Evolutionary conservation across 2,329 filamentous ascomycete genomes (phyloP), one percentile per base, ranked within the genome.

Genomic region (Aureobasidium sp.): DNA sequence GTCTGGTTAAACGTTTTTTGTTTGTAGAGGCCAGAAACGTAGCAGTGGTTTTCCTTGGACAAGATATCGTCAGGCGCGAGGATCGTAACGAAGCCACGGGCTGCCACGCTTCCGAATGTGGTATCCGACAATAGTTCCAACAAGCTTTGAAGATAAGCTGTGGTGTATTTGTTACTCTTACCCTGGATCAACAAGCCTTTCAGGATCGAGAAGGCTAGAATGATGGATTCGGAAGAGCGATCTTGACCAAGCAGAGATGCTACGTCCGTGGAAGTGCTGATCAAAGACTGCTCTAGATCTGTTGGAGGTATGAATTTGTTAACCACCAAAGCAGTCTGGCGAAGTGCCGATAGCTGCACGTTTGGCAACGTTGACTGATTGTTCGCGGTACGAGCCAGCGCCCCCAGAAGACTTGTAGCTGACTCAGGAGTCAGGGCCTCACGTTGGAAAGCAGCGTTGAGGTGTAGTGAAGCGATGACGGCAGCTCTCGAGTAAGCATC

Each of bases 1-100:
- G 85, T 76, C 17, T 84, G 80, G 34, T 79, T 79, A 73, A 88
- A 88, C 44, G 82, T 78, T 64, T 83, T 84, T 68, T 88, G 86
- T 68, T 85, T 86, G 66, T 83, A 81, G 2, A 88, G 76, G 3
- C 84, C 77, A 3, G 85, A 82, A 41, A 88, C 80, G 20, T 79
- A 78, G 64, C 84, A 86, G 64, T 84, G 80, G 67, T 88, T 88
- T 41, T 79, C 73, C 64, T 82, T 79, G 13, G 78, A 84, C 39
- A 88, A 73, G 26, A 88, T 75, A 64, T 86, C 83, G 66, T 87
- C 84, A 2, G 83, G 79, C 29, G 82, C 77, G 5, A 88, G 77
- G 3, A 88, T 77, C 9, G 82, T 81, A 15, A 79, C 73, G 67
- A 88, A 88, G 29, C 82, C 80, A 52, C 79, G 79, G 1, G 85